Percentiles rank a stretch among this genome's conserved stretches.
These are phyloP conservation scores for Corchorus capsularis DNA, from an alignment of 345 rosid species.

Conservation along the genomic window DNA sequence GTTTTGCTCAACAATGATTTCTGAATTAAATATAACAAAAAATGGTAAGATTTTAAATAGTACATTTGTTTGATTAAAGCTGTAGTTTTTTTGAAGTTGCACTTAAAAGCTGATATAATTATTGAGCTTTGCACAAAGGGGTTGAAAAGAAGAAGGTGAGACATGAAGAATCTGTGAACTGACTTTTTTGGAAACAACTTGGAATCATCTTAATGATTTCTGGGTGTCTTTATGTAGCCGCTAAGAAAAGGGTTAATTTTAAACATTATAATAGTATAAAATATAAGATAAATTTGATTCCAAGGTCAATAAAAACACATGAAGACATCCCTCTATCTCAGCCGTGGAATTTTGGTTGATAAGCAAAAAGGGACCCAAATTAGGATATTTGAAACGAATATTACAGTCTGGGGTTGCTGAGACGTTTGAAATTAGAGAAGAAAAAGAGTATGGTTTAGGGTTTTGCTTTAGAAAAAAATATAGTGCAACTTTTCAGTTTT, in stretches of 20 bases:
- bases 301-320: background rate
- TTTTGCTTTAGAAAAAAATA: constrained; percentile 12
- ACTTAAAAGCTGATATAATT: background rate
- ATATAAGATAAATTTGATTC: background rate
- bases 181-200: constrained; percentile 22
- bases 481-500: background rate
- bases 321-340: background rate
- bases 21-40: background rate
- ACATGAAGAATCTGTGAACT: constrained; percentile 37
- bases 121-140: background rate
- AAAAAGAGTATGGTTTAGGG: background rate
- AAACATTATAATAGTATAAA: background rate
- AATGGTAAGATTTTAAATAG: background rate
- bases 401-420: background rate
- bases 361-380: background rate
- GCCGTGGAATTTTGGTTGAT: background rate
- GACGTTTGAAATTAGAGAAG: constrained; percentile 23
- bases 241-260: constrained; percentile 35
- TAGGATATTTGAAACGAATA: background rate
- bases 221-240: constrained; percentile 24
- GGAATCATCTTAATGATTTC: constrained; percentile 8
- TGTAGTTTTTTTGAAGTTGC: constrained; percentile 4
- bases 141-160: constrained; percentile 8
- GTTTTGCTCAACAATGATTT: background rate
- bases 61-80: background rate